Conservation (phyloP, 148 eudicot species). For the Oxyria digyna region DNA sequence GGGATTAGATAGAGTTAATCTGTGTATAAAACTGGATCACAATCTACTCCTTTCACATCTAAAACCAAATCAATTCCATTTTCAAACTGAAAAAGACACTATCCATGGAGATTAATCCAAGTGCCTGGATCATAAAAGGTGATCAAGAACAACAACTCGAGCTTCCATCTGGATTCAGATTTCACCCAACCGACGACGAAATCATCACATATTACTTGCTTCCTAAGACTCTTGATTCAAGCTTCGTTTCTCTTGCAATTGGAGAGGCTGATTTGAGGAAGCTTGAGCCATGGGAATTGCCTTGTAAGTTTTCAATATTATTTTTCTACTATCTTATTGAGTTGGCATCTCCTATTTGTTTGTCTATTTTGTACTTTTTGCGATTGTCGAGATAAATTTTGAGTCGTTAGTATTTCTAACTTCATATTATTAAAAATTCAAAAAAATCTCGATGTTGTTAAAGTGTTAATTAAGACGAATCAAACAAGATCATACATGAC, state of each 20-base stretch:
- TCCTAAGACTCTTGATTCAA: constrained; percentile 55
- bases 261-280: constrained; percentile 91
- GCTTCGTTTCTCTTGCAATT: constrained; percentile 58
- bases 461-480: too few species aligned
- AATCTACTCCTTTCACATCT: background rate
- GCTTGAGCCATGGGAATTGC: constrained; percentile 94
- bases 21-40: background rate
- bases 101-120: too few species aligned
- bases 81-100: background rate
- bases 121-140: background rate
- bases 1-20: background rate
- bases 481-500: too few species aligned
- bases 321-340: background rate
- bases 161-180: constrained; percentile 77
- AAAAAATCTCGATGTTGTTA: too few species aligned
- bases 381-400: too few species aligned
- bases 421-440: too few species aligned
- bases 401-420: too few species aligned
- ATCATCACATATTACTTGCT: constrained; percentile 72
- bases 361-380: background rate
- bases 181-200: constrained; percentile 92
- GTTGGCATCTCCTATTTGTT: background rate
- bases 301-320: constrained; percentile 29
- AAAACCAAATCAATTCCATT: background rate
- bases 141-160: constrained; percentile 12